A percentile compares a stretch with the other conserved stretches of the same genome.
phyloP scores from a whole-genome alignment of 2,329 filamentous ascomycete genomes.

The Exophiala mesophila region DNA sequence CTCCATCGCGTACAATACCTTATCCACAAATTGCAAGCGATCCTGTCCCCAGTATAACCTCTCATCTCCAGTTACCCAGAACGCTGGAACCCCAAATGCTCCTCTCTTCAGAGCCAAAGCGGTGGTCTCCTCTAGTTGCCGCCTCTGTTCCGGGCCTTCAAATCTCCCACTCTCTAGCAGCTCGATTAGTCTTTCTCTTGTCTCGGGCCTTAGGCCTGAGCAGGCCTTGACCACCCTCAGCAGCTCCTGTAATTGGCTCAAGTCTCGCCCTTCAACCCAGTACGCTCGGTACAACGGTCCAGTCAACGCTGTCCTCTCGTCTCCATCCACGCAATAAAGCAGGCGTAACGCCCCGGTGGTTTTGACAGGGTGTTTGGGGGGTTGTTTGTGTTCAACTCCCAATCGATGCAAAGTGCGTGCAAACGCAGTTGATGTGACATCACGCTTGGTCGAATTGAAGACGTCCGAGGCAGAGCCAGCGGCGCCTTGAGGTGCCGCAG shows the following conservation, averaged over 20 bases:
- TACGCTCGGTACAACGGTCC: conserved; percentile 11
- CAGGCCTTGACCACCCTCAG: conserved; percentile 4
- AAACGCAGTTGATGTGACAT: conserved; percentile 5
- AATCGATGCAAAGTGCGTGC: conserved; percentile 7
- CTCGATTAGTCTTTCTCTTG: background rate
- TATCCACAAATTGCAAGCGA: conserved; percentile 19
- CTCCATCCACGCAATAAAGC: conserved; percentile 9
- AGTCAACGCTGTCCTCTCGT: conserved; percentile 9
- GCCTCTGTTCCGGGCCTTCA: conserved; percentile 4
- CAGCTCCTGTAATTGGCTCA: conserved; percentile 8
- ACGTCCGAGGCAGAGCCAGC: conserved; percentile 13
- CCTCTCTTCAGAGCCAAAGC: conserved; percentile 9
- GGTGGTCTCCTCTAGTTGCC: conserved; percentile 11
- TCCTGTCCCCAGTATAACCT: conserved; percentile 20
- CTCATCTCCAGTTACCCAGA: conserved; percentile 12
- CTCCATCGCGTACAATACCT: conserved; percentile 7
- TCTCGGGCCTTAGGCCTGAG: background rate
- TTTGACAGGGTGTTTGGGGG: conserved; percentile 12
- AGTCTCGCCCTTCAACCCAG: conserved; percentile 16
- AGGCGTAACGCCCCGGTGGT: conserved; percentile 14
- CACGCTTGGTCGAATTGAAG: conserved; percentile 17
- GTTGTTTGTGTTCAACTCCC: conserved; percentile 6
- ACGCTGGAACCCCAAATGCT: conserved; percentile 13
- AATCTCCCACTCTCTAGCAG: conserved; percentile 8
- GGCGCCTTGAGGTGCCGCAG: conserved; percentile 18